Conservation (phyloP, 345 rosid genomes). For the Rubroshorea leprosula region DNA sequence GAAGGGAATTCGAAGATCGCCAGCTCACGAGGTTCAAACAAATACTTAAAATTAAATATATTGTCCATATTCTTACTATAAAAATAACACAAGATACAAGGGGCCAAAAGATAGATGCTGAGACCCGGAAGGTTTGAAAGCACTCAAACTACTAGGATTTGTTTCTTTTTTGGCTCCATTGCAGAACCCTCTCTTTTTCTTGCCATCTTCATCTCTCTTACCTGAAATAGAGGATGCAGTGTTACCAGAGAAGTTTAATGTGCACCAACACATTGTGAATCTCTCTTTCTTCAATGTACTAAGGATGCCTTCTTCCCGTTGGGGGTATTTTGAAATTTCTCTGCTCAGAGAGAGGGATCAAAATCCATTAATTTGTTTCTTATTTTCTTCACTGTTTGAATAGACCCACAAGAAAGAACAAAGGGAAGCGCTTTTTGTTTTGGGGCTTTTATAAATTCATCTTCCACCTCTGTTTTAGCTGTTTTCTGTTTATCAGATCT, state of each 20-base stretch:
- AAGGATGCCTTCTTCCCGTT: slow-evolving; percentile 13
- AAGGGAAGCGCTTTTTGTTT: slow-evolving; percentile 8
- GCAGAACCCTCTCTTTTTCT: too few relatives aligned
- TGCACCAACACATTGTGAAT: slow-evolving; percentile 29
- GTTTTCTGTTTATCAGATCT: slow-evolving; percentile 45
- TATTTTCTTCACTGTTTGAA: slow-evolving; percentile 8
- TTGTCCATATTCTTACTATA: too few relatives aligned
- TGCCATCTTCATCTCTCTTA: slow-evolving; percentile 17
- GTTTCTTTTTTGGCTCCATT: not conserved
- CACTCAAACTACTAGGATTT: too few relatives aligned
- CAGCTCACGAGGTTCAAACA: too few relatives aligned
- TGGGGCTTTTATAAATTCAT: slow-evolving; percentile 8
- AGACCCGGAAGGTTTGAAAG: too few relatives aligned
- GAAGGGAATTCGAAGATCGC: too few relatives aligned
- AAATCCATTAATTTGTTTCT: slow-evolving; percentile 21
- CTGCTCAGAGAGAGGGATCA: slow-evolving; percentile 18
- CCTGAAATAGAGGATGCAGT: slow-evolving; percentile 45
- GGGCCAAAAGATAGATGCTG: too few relatives aligned
- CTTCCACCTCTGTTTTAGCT: slow-evolving; percentile 11
- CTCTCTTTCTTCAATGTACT: slow-evolving; percentile 16
- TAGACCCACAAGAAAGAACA: slow-evolving; percentile 14
- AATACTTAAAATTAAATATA: too few relatives aligned
- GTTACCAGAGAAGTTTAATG: slow-evolving; percentile 34
- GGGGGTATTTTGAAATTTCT: slow-evolving; percentile 14
- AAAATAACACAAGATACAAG: too few relatives aligned